Evolutionary conservation across 2,329 filamentous ascomycete genomes (phyloP), one percentile per base, ranked within the genome.

Genomic region (Capronia americana): DNA sequence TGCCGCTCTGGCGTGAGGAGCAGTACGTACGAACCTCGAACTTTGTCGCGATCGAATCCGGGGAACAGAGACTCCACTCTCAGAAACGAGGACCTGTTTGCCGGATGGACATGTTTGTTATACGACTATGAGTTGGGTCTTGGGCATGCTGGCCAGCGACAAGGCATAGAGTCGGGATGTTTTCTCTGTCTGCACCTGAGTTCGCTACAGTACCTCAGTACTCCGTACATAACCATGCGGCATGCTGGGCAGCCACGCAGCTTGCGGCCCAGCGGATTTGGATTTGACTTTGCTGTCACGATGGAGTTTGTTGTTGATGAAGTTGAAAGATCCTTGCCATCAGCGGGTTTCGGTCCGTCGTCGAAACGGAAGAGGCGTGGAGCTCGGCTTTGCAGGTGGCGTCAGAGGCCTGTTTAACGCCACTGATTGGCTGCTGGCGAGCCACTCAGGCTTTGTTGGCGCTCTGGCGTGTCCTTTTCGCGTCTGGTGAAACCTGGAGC

Each of bases 381-480:
- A 44, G 38, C 6, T 44, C 38, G 38, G 1, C 14, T 8, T n/a
- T 8, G 38, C 17, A 44, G 38, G 57, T 59, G 57, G 57, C 41
- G 41, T 59, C 57, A 59, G 57, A n/a, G 38, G 14, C 14, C 38
- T 12, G 32, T n/a, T 7, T n/a, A 51, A 51, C 48, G 23, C 10
- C 24, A 0, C 24, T 17, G 48, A 51, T 51, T 51, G 48, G 48
- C 20, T 26, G 48, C 26, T 1, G 10, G n/a, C 12, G 58, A 41
- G 8, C 58, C 58, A 61, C 28, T 28, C 23, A 48, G 46, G 20
- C 23, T 26, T 46, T n/a, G 48, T 32, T 53, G 44, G 48, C 46
- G 48, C 34, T 6, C 3, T 12, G 30, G 23, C 53, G 61, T 51
- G 61, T 63, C 12, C n/a, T 32, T 57, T 48, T 63, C 61, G 61